Evolutionary conservation across 2,329 filamentous ascomycete species (phyloP), one percentile per base, ranked within the genome.

Genomic region (Colletotrichum orchidophilum): DNA sequence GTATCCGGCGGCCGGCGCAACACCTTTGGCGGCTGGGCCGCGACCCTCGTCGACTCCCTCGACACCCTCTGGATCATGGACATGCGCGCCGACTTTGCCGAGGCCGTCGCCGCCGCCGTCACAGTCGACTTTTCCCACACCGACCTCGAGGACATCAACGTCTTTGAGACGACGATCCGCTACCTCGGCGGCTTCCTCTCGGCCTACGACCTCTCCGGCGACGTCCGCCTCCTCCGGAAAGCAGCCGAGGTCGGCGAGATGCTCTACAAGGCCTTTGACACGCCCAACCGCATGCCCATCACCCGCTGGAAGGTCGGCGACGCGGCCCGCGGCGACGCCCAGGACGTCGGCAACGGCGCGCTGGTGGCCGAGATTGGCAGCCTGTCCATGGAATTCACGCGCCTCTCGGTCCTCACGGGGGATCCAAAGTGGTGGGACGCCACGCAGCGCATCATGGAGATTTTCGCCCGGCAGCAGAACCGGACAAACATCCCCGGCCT

Each of bases 381-480:
- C 8, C 84, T 94, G 55, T 89, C 88, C 1, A 80, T 95, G 71
- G 93, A 95, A 76, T 90, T 95, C 78, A 93, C 91, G 11, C 86
- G 92, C 13, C 82, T 95, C 58, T 91, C 92, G 3, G 92, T 94
- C 77, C 81, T 95, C 68, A 94, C 93, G 0, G 90, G 89, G 33
- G 87, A 94, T 70, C 81, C 87, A 67, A 93, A 91, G 75, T 94
- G 92, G 80, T 94, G 92, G 76, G 93, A 95, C 78, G 93, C 93
- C 1, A 87, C 94, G 66, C 91, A 92, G 67, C 88, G 93, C 12
- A 89, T 97, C 57, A 93, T 92, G 9, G 87, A 92, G 68, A 87
- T 91, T 31, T 85, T 97, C 24, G 87, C 92, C 64, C 83, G 85
- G 46, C 88, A 88, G 60, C 94, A 96, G 80, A 90, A 91, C 75